Base-by-base conservation (phyloP, 352 stramenopile species). In the Hyaloperonospora brassicae region DNA sequence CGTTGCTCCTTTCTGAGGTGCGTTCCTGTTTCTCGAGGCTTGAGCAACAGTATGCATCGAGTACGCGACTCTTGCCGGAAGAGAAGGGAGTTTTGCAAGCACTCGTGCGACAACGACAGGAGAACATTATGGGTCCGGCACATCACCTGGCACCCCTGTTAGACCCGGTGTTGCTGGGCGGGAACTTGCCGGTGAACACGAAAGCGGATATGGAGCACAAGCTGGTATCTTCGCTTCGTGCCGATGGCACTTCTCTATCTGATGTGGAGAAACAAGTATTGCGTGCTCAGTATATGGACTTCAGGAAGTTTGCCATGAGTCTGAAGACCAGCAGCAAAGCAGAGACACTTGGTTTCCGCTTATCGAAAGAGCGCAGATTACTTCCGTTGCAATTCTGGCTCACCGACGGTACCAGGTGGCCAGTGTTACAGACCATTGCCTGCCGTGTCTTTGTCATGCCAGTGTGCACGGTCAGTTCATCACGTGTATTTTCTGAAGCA, bases 381-480 rank as follows among this genome's bases (percentile, higher is more conserved):
- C 74, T 69, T 1, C 59, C 72, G 12, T 27, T 73, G 12, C 61
- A 84, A 49, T 84, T 76, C 45, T 84, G 73, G 73, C 59, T 84
- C 23, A 67, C 57, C 7, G 72, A 84, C n/a, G 73, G 73, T 5
- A 48, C 53, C 0, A 66, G 68, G 35, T 84, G 73, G 71, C 72
- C 73, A n/a, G 35, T 56, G 12, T 53, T 84, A 2, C 73, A 84
- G 36, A 42, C 51, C 10, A 57, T 84, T 9, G 73, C 64, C n/a
- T 76, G 68, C 17, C 57, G 50, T 30, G 47, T 73, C 21, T 73
- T 73, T 38, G 55, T 70, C 11, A 70, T 76, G 64, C 58, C 68
- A 12, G 57, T 64, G 8, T 70, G 57, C 47, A 36, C 52, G 5
- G 53, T 46, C 38, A 62, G 40, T 41, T 55, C 57, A 31, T 13